A percentile compares a stretch with the other conserved stretches of the same genome.
Conservation (phyloP, 106 monocot species). For the Apostasia shenzhenica region DNA sequence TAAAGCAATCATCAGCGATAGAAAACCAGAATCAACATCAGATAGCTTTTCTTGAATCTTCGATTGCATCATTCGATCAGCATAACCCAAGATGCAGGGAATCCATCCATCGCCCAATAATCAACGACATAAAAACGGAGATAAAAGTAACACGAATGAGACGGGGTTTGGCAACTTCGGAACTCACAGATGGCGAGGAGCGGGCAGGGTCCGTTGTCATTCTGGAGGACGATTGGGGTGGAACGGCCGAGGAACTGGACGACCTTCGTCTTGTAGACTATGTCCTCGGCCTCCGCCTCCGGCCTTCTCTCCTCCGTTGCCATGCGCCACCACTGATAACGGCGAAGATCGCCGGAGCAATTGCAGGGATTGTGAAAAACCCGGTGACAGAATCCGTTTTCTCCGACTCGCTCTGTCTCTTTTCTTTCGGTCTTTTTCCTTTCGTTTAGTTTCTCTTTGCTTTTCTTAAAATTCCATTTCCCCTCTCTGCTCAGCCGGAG, state of each 20-base stretch:
- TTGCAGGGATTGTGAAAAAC: neutral
- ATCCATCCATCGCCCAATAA: neutral
- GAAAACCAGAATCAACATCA: slow-evolving; percentile 2
- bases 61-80: neutral
- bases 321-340: neutral
- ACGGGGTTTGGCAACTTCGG: neutral
- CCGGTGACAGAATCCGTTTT: neutral
- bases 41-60: neutral
- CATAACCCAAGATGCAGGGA: neutral
- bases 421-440: neutral
- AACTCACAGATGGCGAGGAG: slow-evolving; percentile 88
- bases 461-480: neutral
- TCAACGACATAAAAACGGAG: neutral
- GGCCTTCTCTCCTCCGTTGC: neutral
- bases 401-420: neutral
- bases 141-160: neutral
- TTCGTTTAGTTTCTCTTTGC: neutral
- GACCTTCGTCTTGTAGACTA: slow-evolving; percentile 76
- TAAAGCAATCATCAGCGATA: slow-evolving; percentile 12
- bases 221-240: slow-evolving; percentile 83
- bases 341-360: neutral
- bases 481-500: neutral
- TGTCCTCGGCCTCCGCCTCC: neutral
- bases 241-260: slow-evolving; percentile 81
- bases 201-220: slow-evolving; percentile 97